Base-by-base conservation (phyloP, 768 basidiomycete genomes). In the Pulveroboletus frians region DNA sequence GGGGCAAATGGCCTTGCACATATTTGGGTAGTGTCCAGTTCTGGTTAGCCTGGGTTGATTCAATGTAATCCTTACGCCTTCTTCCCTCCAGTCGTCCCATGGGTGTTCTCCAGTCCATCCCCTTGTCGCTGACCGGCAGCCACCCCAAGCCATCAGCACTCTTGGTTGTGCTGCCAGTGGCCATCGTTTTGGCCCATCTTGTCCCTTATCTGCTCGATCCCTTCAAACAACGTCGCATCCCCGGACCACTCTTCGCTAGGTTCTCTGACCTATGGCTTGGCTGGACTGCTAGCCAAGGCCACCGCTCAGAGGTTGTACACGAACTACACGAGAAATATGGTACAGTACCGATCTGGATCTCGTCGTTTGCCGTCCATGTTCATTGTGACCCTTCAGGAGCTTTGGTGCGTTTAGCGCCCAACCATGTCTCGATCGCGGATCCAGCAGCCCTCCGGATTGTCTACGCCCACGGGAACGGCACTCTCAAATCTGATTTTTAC, bases 401-500 rank as follows among this genome's bases (percentile, higher is more conserved):
- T 8, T 69, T 87, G 45, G 81, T 86, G 15, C 82, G 86, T 52
- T 69, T 88, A 50, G 84, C 85, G 0, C 88, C 88, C 0, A 84
- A 87, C 58, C 85, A 89, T 56, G 72, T 92, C 9, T 88, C 85
- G 1, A 73, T 92, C 41, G 80, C 85, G 9, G 81, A 88, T 57
- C 88, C 91, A 0, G 83, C 82, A 1, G 91, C 90, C 1, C 77
- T 93, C 13, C 73, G 73, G 35, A 63, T 82, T 49, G 75, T 94
- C 10, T 92, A 92, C 59, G 90, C 83, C 1, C 91, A 84, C 53
- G 89, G 89, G 4, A 91, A 83, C 49, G 90, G 91, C n/a, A 78
- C 85, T 5, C 75, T 85, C 49, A 92, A 92, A 60, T 79, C 83
- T 13, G 61, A 77, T 15, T 90, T 89, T 65, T 89, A 86, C 61